Evolutionary conservation across 2,329 filamentous ascomycete species (phyloP), one percentile per base, ranked within the genome.

Genomic region (Trichoderma brevicompactum): DNA sequence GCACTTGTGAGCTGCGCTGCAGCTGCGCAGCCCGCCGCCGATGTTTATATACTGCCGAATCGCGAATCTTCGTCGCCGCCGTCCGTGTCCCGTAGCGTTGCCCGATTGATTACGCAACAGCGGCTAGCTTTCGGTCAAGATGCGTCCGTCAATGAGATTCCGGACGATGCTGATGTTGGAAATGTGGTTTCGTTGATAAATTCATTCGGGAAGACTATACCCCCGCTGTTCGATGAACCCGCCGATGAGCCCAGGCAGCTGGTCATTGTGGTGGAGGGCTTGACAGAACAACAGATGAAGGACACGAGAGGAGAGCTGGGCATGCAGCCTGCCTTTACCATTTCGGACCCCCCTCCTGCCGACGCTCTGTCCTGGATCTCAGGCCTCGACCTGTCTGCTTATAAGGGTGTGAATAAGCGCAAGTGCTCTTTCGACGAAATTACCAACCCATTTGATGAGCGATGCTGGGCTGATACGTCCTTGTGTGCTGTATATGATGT

Each of bases 101-200:
- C 83, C 65, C 81, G 84, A 72, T 80, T 88, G 66, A 80, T 89
- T 71, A 74, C 89, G 54, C 81, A 87, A 12, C 85, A 87, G 73
- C 83, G 87, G 59, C 76, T 87, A 65, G 80, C 80, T 17, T 77
- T 79, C 64, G 74, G 78, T 40, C 80, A 80, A 72, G 83, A 80
- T 68, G 80, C 81, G 69, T 80, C 79, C 69, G 79, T 79, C 71
- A 80, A 77, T 73, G 82, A 80, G 70, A 78, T 82, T 59, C 81
- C 78, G 43, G 74, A 77, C 34, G 75, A 74, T 40, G 69, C 79
- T 66, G 74, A 79, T 52, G 59, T 71, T 28, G 78, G 82, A 65
- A 81, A 85, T 48, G 82, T 84, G 8, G 76, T 91, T 44, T 78
- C 80, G 55, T 78, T 85, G 69, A 79, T 92, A 72, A 86, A 87